Percentiles rank a stretch among this genome's conserved stretches.
Conservation (phyloP, 106 monocot genomes). For the Triglochin maritima region DNA sequence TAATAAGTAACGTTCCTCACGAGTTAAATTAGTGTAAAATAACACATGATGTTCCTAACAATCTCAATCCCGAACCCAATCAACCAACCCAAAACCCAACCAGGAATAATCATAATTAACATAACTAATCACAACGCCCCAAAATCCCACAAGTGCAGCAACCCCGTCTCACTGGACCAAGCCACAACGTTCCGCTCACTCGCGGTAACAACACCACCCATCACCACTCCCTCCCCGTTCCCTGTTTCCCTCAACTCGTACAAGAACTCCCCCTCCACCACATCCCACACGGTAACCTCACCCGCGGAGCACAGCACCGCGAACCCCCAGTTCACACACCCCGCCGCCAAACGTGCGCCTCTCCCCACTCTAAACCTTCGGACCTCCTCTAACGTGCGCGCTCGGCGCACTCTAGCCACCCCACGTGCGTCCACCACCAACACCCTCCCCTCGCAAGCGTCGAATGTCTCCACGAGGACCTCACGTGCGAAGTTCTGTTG, state of each 20-base stretch:
- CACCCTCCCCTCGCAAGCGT: slow-evolving; percentile 27
- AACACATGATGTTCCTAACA: no score
- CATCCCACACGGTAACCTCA: slow-evolving; percentile 33
- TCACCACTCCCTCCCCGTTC: background rate
- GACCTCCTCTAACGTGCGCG: slow-evolving; percentile 22
- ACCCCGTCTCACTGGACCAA: slow-evolving; percentile 25
- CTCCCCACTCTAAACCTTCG: slow-evolving; percentile 21
- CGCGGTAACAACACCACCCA: slow-evolving; percentile 7
- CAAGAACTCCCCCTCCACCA: slow-evolving; percentile 25
- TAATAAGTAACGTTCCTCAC: no score
- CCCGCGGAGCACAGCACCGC: slow-evolving; percentile 19
- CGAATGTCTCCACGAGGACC: slow-evolving; percentile 17
- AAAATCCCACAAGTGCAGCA: slow-evolving; percentile 61
- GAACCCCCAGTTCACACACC: slow-evolving; percentile 51
- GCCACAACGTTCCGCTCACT: slow-evolving; percentile 31
- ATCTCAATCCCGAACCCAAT: no score
- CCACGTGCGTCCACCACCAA: slow-evolving; percentile 34
- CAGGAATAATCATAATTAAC: no score
- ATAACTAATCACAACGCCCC: slow-evolving; percentile 11
- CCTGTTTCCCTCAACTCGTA: slow-evolving; percentile 37
- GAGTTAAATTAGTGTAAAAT: no score
- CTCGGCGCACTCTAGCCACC: slow-evolving; percentile 16
- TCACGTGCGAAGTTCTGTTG: slow-evolving; percentile 9
- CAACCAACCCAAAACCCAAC: no score
- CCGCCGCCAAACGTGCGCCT: background rate